Evolutionary conservation across 345 rosid genomes (phyloP).

Genomic region (Chamaenerion angustifolium): DNA sequence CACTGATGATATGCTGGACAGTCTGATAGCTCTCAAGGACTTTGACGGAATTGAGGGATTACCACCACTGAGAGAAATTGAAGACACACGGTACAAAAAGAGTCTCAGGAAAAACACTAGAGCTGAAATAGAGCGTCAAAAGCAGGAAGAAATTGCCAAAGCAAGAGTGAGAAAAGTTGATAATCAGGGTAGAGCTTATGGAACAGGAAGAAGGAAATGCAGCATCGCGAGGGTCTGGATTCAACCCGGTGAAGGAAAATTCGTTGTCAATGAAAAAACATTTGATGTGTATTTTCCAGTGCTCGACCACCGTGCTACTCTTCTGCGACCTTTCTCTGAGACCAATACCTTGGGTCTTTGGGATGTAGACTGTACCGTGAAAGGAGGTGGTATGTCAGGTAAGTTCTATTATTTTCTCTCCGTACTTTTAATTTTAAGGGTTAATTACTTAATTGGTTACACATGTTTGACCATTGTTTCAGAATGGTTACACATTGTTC

Average conservation of each 20-base stretch:
- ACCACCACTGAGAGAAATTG: constrained; percentile 73
- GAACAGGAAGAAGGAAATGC: constrained; percentile 93
- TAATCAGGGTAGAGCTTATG: constrained; percentile 81
- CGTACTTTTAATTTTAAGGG: too few species aligned
- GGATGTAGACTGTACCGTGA: constrained; percentile 79
- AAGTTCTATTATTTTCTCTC: constrained; percentile 6
- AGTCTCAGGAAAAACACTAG: constrained; percentile 51
- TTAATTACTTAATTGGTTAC: too few species aligned
- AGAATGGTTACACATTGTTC: too few species aligned
- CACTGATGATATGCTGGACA: constrained; percentile 85
- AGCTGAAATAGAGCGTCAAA: constrained; percentile 73
- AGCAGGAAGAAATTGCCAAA: constrained; percentile 79
- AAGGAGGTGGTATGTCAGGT: constrained; percentile 95
- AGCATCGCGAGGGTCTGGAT: constrained; percentile 93
- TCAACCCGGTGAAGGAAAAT: constrained; percentile 77
- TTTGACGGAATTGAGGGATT: constrained; percentile 72
- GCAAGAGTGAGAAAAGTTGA: constrained; percentile 83
- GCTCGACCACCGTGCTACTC: constrained; percentile 92
- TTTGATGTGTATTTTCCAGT: constrained; percentile 83
- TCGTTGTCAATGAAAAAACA: constrained; percentile 60
- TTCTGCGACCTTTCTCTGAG: constrained; percentile 85
- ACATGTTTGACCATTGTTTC: too few species aligned
- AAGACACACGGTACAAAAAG: constrained; percentile 58
- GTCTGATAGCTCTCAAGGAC: constrained; percentile 75
- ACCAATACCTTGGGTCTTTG: constrained; percentile 95